Evolutionary conservation across 1,284 basidiomycete genomes (phyloP), one percentile per base, ranked within the genome.

Genomic region (Ustilago tritici): DNA sequence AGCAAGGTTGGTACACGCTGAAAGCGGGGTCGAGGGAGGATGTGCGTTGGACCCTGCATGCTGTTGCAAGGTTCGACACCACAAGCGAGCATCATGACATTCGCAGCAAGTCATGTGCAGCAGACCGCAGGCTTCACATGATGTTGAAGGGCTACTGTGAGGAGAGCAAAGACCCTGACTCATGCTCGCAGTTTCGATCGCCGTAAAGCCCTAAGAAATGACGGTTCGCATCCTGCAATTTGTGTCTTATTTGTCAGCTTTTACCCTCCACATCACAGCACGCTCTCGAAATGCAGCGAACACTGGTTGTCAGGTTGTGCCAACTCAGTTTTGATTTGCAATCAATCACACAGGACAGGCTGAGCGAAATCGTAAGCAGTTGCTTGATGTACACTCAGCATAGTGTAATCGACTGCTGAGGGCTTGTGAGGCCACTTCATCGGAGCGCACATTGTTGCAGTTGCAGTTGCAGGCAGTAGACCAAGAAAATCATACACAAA

Each of bases 141-240:
- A 46, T 46, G n/a, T 46, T 19, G 28, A n/a, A 31, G n/a, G 17
- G 43, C 43, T n/a, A 19, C 43, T 19, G 19, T 19, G 43, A 19
- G 19, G 23, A 1, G 17, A 17, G 34, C 19, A 8, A 38, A 9
- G 9, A 41, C 32, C 43, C 57, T 68, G 65, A 68, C 54, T 68
- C 65, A 68, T 61, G 59, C 36, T 57, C 61, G 65, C 65, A 62
- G n/a, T 53, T 40, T 28, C 55, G 60, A 67, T 61, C 53, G 47
- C 56, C 32, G 38, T 35, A 28, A 31, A 34, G 41, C 19, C 6
- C 6, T 41, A 34, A 41, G 23, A n/a, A 17, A 15, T 43, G 38
- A 41, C 56, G 36, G 28, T 5, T 31, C 2, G 23, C 49, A 65
- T 40, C 56, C 56, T 65, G 62, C 62, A 49, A 36, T 23, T 19